These are phyloP conservation scores for Arbutus unedo DNA, from an alignment of 148 eudicot genomes.

Conservation along the genomic window DNA sequence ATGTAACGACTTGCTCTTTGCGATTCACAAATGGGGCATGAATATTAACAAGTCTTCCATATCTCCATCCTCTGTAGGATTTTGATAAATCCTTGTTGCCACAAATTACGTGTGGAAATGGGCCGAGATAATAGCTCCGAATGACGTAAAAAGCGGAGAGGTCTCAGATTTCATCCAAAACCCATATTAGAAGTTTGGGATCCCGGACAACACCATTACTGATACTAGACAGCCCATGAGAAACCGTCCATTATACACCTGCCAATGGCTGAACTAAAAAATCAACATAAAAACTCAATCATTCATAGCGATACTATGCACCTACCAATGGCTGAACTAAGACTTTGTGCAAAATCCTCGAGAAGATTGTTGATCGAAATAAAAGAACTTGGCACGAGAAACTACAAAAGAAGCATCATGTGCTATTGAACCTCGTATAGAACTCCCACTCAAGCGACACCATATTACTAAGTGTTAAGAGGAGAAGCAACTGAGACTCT, in stretches of 20 bases:
- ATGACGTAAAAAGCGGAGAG: background rate
- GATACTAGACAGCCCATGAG: background rate
- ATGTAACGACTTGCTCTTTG: background rate
- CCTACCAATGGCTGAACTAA: background rate
- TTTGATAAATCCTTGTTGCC: background rate
- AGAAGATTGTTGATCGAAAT: background rate
- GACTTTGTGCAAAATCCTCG: background rate
- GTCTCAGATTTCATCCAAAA: background rate
- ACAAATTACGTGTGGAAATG: background rate
- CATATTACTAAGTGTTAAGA: background rate
- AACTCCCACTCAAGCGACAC: constrained; percentile 6
- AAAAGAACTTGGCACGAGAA: background rate
- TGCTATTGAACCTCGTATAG: background rate
- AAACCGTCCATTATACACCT: background rate
- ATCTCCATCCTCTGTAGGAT: background rate
- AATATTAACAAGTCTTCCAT: background rate
- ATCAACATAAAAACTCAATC: background rate
- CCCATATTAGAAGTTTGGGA: background rate
- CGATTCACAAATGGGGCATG: background rate
- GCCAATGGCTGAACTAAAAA: no score
- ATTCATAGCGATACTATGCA: background rate
- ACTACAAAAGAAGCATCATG: background rate
- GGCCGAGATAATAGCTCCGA: background rate
- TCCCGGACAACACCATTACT: background rate
- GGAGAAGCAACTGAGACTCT: background rate